Base-by-base conservation (phyloP, 352 stramenopile species). In the Globisporangium orthogonon region DNA sequence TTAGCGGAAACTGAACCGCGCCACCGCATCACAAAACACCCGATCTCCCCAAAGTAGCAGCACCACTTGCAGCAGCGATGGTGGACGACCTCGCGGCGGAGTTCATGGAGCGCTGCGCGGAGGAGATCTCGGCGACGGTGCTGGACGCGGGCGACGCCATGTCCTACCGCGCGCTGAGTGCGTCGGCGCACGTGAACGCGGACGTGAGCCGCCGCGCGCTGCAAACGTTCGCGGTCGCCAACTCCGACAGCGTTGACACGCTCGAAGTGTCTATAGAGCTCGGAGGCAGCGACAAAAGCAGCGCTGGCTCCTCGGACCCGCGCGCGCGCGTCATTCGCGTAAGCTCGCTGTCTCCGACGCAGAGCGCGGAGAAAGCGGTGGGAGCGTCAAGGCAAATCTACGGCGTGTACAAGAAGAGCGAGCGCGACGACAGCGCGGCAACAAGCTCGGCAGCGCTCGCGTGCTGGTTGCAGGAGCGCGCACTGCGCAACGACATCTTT, bases 401-500 rank as follows among this genome's bases (percentile, higher is more conserved):
- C 54, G 75, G 76, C 17, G 67, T 89, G 23, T 87, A 73, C 56
- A 65, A 65, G 51, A 68, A 68, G 53, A 49, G 46, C 31, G 56
- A 62, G 17, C 40, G 45, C 14, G 14, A 58, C 1, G 50, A 53
- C 7, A 58, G 55, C 29, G 43, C 52, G 10, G 18, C 30, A 23
- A 23, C 23, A 23, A 23, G 23, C 0, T 9, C 17, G 31, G 35
- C 33, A 5, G 49, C 65, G 29, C 71, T 70, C 2, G 59, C 63
- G 41, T 76, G 78, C 23, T 90, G 77, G 77, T 66, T 65, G 1
- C 80, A 87, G 28, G 80, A 90, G 60, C 80, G 76, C 31, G 67
- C 78, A 49, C 40, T 75, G 17, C 75, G 80, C 59, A 87, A 87
- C 56, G 70, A 82, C 18, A 67, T 77, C 29, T 78, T 90, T n/a